Base-by-base conservation (phyloP, 78 protist genomes). In the Protostelium mycophagum region DNA sequence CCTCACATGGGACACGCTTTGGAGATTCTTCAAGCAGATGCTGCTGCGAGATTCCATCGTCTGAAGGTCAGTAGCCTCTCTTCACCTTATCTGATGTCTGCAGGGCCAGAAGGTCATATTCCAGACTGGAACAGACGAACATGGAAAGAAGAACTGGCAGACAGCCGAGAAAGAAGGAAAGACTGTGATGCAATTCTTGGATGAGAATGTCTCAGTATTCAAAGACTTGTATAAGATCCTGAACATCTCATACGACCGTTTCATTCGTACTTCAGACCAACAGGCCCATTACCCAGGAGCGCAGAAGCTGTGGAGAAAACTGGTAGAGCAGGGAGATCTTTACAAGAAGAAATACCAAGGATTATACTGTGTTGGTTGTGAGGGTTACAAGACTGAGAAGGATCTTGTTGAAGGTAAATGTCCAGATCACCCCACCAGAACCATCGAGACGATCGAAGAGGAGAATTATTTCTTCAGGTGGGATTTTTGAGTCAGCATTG, bases 101-200 rank as follows among this genome's bases (percentile, higher is more conserved):
- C 73, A 51, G 73, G 73, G 73, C 16, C 5, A 51, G 5, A 5
- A 16, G 16, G 73, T 51, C 16, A 51, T 51, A 5, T 95, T 97
- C 91, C 38, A 89, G 88, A 98, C 99, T 1, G 99, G 99, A 36
- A 94, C 93, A n/a, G 96, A 94, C 37, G 99, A 98, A 90, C 99
- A 98, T 92, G 99, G 99, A 35, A 34, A 1, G n/a, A 95, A 95
- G 88, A 94, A 90, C 38, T 83, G 85, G n/a, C 96, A 97, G 73
- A 85, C 97, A 1, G 99, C 99, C 0, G 91, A 89, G 51, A 88
- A 63, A n/a, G 36, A 63, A 23, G 91, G 94, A 9, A 51, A 91
- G 37, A 34, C 87, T 16, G 96, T 98, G n/a, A 35, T 93, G 88
- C 94, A 83, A 1, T 97, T 89, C 51, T 93, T 93, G 87, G 90